These are phyloP conservation scores for Chlorencoelia australis DNA, from an alignment of 2,329 filamentous ascomycete species.

Conservation along the genomic window DNA sequence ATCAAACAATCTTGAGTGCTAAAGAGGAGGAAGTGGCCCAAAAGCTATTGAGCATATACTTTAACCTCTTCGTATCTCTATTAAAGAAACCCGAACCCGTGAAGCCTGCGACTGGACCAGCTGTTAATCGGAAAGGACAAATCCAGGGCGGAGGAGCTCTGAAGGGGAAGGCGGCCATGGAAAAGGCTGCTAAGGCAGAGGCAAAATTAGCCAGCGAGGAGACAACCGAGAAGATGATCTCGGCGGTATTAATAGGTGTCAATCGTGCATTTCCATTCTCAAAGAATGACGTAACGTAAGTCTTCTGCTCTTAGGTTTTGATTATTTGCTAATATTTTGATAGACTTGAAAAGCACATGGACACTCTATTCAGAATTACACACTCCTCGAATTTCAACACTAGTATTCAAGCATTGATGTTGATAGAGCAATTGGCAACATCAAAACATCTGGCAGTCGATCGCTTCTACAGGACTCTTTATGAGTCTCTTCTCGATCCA, in stretches of 20 bases:
- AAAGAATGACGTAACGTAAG: conserved; percentile 63
- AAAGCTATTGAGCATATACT: conserved; percentile 81
- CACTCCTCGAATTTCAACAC: conserved; percentile 99
- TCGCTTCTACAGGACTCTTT: conserved; percentile 88
- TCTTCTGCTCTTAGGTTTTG: not conserved
- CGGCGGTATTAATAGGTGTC: conserved; percentile 83
- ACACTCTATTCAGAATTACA: conserved; percentile 90
- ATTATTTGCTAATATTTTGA: conserved; percentile 16
- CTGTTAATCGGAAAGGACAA: conserved; percentile 39
- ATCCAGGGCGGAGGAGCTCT: conserved; percentile 43
- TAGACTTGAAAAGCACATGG: conserved; percentile 76
- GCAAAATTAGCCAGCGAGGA: conserved; percentile 29
- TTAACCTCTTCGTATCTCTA: conserved; percentile 73
- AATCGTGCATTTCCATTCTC: conserved; percentile 95
- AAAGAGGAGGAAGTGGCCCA: conserved; percentile 76
- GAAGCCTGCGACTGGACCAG: conserved; percentile 29
- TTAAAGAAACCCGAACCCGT: conserved; percentile 49
- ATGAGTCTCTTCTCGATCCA: conserved; percentile 88
- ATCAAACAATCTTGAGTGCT: conserved; percentile 84
- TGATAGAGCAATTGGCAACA: conserved; percentile 85
- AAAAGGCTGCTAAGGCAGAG: conserved; percentile 28
- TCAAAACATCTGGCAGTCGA: conserved; percentile 75
- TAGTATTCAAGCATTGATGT: conserved; percentile 84
- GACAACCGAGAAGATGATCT: conserved; percentile 81
- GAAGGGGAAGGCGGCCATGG: conserved; percentile 40